Base-by-base conservation (phyloP, 2,329 filamentous ascomycete species). In the Monosporascus sp. region DNA sequence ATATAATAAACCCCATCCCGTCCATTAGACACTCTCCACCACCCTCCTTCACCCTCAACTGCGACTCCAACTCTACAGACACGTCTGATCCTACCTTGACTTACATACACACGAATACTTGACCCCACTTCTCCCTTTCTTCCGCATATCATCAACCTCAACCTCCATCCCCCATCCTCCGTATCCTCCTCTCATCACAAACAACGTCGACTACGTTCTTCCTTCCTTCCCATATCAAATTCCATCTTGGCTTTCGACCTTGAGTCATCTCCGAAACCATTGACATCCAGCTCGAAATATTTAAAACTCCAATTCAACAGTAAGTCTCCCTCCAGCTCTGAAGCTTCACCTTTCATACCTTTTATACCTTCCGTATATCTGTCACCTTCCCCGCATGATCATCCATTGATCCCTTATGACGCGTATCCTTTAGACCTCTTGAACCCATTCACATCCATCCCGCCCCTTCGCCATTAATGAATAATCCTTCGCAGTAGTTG, bases 41-140 rank as follows among this genome's bases (percentile, higher is more conserved):
- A 20, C 18, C n/a, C 9, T 39, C n/a, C 15, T 17, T 39, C 37
- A 43, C 5, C 17, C n/a, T 43, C 39, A 43, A 43, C 39, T 45
- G 9, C 43, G 25, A 45, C 20, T 45, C 8, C 38, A 41, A 45
- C 43, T 45, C 18, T 22, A 45, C 22, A 39, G 5, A 17, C 15
- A 39, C n/a, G 2, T 27, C 25, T 8, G 9, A 27, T 9, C 25
- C 25, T 7, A 9, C 25, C 25, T 25, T 27, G 25, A 39, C 37
- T 17, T 39, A 39, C 37, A 39, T 39, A 39, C 15, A 39, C 37
- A 39, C 14, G 37, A n/a, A 24, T 14, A 20, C 20, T 44, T 17
- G 43, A 49, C 51, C 51, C 51, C 51, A 53, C 51, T 52, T 47
- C 51, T 18, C 37, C 46, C 46, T 31, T 49, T 44, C 45, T 20